Conservation (phyloP, 208 protist species). For the Herpetomonas muscarum region DNA sequence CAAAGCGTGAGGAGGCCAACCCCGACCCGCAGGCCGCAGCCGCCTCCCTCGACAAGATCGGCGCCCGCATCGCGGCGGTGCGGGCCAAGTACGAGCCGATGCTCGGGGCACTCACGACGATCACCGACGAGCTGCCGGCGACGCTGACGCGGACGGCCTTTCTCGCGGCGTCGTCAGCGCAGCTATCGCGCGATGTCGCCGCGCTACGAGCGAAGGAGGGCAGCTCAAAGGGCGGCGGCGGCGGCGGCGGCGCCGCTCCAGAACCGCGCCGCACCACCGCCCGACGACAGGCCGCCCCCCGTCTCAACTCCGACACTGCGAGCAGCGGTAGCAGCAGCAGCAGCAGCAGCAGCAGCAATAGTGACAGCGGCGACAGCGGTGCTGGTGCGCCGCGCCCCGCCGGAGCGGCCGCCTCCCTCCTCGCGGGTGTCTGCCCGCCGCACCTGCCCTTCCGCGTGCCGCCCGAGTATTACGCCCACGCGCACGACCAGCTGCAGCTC, state of each 20-base stretch:
- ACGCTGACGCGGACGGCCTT: conserved; percentile 41
- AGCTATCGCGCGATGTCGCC: too few species aligned
- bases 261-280: too few species aligned
- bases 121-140: conserved; percentile 35
- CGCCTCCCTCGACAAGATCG: conserved; percentile 68
- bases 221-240: too few species aligned
- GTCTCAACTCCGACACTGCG: neutral
- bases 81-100: conserved; percentile 47
- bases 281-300: too few species aligned
- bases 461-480: conserved; percentile 37
- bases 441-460: conserved; percentile 44
- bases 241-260: too few species aligned
- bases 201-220: too few species aligned
- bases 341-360: conserved; percentile 10
- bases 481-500: conserved; percentile 43
- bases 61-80: conserved; percentile 45
- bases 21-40: conserved; percentile 45
- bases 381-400: neutral
- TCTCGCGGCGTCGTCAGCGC: too few species aligned
- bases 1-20: conserved; percentile 57
- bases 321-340: neutral
- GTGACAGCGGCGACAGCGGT: conserved; percentile 3
- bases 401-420: conserved; percentile 6
- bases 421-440: conserved; percentile 55
- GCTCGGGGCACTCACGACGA: conserved; percentile 23